These are phyloP conservation scores for Edaphochlamys debaryana DNA, from an alignment of 139 green algal species.

Conservation along the genomic window DNA sequence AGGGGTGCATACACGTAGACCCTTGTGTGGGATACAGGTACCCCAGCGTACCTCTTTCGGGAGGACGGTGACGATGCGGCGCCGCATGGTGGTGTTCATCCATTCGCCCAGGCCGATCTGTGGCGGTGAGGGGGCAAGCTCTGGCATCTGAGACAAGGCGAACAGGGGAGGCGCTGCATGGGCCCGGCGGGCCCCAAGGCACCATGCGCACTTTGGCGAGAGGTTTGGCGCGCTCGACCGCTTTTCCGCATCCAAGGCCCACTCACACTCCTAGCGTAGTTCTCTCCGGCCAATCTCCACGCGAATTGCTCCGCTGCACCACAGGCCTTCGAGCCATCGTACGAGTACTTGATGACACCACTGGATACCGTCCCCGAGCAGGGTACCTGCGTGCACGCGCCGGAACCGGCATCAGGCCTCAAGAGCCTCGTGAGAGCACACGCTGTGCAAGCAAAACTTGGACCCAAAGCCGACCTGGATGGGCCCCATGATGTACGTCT, in stretches of 20 bases:
- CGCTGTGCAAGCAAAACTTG: not conserved
- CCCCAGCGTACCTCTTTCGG: not conserved
- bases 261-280: not conserved
- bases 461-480: not conserved
- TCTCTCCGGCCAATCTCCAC: not conserved
- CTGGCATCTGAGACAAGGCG: too few species aligned
- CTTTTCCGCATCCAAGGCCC: too few species aligned
- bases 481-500: not conserved
- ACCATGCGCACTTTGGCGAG: too few species aligned
- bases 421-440: too few species aligned
- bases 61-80: conserved; percentile 21
- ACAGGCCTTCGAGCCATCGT: not conserved
- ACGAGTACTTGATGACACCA: not conserved
- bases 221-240: too few species aligned
- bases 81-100: not conserved
- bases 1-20: too few species aligned
- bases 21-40: not conserved
- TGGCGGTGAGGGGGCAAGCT: too few species aligned
- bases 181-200: not conserved
- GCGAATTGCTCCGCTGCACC: conserved; percentile 27
- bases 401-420: too few species aligned
- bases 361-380: not conserved
- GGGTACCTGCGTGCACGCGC: not conserved
- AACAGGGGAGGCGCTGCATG: too few species aligned
- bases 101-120: conserved; percentile 5